A percentile compares a stretch with the other conserved stretches of the same genome.
Evolutionary conservation across 2,329 filamentous ascomycete genomes (phyloP).

Genomic region (Zasmidium citrigriseum): DNA sequence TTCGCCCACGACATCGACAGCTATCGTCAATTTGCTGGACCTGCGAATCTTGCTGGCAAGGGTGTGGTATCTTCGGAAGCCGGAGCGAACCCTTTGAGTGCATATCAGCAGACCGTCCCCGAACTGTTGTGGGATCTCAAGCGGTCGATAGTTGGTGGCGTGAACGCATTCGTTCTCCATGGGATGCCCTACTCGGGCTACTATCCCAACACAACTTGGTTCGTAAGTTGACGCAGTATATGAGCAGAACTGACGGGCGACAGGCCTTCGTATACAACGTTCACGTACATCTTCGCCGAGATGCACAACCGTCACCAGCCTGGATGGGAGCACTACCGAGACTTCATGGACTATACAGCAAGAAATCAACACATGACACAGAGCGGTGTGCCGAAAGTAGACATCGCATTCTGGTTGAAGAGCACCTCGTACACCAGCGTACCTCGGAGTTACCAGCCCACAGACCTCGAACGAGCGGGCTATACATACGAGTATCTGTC

Average conservation of each 20-base stretch:
- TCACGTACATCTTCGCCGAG: slow-evolving; percentile 45
- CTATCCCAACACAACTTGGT: slow-evolving; percentile 51
- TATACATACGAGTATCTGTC: slow-evolving; percentile 47
- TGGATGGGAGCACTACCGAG: slow-evolving; percentile 42
- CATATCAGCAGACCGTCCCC: slow-evolving; percentile 31
- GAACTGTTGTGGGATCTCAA: slow-evolving; percentile 40
- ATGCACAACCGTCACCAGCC: slow-evolving; percentile 44
- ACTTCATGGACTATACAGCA: slow-evolving; percentile 40
- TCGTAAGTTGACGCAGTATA: too few relatives aligned
- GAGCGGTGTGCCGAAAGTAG: slow-evolving; percentile 41
- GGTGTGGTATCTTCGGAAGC: slow-evolving; percentile 35
- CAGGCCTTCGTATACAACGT: slow-evolving; percentile 45
- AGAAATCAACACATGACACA: slow-evolving; percentile 42
- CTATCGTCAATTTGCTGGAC: slow-evolving; percentile 36
- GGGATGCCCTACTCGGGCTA: slow-evolving; percentile 43
- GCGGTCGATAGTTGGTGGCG: slow-evolving; percentile 40
- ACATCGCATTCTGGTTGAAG: slow-evolving; percentile 45
- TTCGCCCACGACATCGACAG: slow-evolving; percentile 34
- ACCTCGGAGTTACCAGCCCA: slow-evolving; percentile 17
- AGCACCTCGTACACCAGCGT: slow-evolving; percentile 7
- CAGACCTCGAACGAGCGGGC: slow-evolving; percentile 27
- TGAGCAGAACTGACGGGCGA: too few relatives aligned
- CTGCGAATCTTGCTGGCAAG: slow-evolving; percentile 33
- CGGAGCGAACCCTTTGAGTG: slow-evolving; percentile 27
- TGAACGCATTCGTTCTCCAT: slow-evolving; percentile 50